Percentiles rank a stretch among this genome's conserved stretches.
phyloP scores from a whole-genome alignment of 164 flowering plant genomes.

The Buxus sempervirens region DNA sequence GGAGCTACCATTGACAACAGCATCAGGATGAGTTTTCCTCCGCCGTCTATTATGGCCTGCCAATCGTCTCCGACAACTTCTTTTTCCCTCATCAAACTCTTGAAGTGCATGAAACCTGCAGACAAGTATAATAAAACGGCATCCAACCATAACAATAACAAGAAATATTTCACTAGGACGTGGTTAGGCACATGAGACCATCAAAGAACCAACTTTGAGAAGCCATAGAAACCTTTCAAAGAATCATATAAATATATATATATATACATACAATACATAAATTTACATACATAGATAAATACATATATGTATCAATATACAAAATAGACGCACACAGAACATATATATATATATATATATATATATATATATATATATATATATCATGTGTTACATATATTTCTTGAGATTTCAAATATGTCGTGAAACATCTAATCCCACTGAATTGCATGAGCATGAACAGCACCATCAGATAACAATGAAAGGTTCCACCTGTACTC shows the following conservation, averaged over 20 bases:
- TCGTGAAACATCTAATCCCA: neutral
- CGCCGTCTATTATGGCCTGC: slow-evolving; percentile 94
- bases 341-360: too few species aligned
- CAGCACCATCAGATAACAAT: neutral
- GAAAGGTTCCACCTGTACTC: neutral
- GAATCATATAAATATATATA: too few species aligned
- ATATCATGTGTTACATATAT: too few species aligned
- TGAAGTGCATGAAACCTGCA: slow-evolving; percentile 90
- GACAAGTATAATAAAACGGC: slow-evolving; percentile 5
- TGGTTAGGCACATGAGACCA: neutral
- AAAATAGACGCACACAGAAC: too few species aligned
- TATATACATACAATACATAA: too few species aligned
- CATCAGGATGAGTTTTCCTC: slow-evolving; percentile 83
- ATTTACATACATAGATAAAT: too few species aligned
- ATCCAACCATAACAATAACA: neutral
- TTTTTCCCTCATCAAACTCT: slow-evolving; percentile 96
- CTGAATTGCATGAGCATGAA: neutral
- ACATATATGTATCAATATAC: too few species aligned
- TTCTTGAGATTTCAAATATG: neutral
- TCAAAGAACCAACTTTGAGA: neutral
- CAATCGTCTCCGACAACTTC: slow-evolving; percentile 92
- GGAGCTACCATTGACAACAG: slow-evolving; percentile 40
- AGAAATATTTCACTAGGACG: neutral
- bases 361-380: too few species aligned
- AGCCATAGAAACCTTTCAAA: too few species aligned